Conservation (phyloP, 2,329 filamentous ascomycete genomes). For the Microdochium paspali region DNA sequence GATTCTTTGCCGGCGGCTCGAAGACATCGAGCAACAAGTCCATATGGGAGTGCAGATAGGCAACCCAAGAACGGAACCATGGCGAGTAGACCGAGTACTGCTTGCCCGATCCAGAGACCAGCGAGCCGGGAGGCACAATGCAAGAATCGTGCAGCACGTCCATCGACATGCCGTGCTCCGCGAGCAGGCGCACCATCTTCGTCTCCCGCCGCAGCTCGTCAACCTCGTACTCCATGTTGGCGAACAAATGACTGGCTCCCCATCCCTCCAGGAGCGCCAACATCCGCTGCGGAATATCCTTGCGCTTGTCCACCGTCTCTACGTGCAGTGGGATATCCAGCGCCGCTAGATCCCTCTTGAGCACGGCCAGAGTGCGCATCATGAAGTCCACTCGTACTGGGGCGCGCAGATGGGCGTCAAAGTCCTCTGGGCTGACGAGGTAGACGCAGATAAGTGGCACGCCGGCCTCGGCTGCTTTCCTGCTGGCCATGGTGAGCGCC, state of each 20-base stretch:
- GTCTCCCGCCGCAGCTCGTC: constrained; percentile 78
- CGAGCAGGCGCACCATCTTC: constrained; percentile 48
- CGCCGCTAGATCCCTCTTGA: constrained; percentile 57
- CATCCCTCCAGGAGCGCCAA: constrained; percentile 59
- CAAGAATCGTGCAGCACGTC: constrained; percentile 74
- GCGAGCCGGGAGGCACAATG: constrained; percentile 63
- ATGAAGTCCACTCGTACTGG: constrained; percentile 72
- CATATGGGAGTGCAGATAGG: constrained; percentile 60
- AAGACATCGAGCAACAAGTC: constrained; percentile 51
- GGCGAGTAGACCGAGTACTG: constrained; percentile 81
- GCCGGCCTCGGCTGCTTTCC: constrained; percentile 55
- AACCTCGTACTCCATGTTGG: constrained; percentile 86
- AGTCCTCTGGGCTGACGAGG: constrained; percentile 74
- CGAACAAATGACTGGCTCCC: constrained; percentile 66
- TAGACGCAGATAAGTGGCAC: constrained; percentile 71
- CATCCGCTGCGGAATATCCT: constrained; percentile 49
- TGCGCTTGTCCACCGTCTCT: constrained; percentile 60
- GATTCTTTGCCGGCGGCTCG: constrained; percentile 48
- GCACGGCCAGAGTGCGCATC: constrained; percentile 56
- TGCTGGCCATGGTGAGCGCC: constrained; percentile 55
- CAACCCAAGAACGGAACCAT: constrained; percentile 72
- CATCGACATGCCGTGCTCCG: constrained; percentile 57
- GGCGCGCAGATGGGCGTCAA: constrained; percentile 68
- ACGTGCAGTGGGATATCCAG: constrained; percentile 72
- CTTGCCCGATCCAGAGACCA: constrained; percentile 59